Percentiles rank a stretch among this genome's conserved stretches.
phyloP scores from a whole-genome alignment of 345 rosid species.

The Trapa incisa region DNA sequence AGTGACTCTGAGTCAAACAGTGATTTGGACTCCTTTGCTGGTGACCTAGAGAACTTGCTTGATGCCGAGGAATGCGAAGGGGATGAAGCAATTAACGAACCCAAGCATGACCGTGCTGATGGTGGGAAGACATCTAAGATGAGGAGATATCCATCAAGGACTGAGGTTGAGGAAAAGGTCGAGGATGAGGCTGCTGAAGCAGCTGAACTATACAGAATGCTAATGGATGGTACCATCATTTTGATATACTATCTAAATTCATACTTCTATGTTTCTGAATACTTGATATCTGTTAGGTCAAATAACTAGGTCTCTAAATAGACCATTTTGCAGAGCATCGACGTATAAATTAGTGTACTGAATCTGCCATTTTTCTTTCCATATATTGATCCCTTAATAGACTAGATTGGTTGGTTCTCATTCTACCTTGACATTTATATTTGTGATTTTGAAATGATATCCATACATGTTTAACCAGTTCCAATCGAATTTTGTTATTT shows the following conservation, averaged over 20 bases:
- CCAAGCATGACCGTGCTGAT: constrained; percentile 58
- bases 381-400: not conserved
- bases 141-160: constrained; percentile 67
- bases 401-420: not conserved
- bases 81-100: constrained; percentile 45
- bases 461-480: not conserved
- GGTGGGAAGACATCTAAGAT: constrained; percentile 86
- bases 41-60: constrained; percentile 92
- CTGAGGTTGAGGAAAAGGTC: constrained; percentile 79
- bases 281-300: not conserved
- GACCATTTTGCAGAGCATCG: not conserved
- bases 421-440: not conserved
- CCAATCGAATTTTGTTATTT: not conserved
- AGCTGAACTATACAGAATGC: constrained; percentile 76
- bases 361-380: not conserved
- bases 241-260: not conserved
- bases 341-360: not conserved
- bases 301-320: not conserved
- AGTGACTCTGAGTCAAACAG: constrained; percentile 92
- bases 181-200: constrained; percentile 98
- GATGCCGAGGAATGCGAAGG: constrained; percentile 95
- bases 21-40: constrained; percentile 98
- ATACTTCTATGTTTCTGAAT: not conserved
- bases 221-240: constrained; percentile 70
- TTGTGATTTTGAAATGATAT: not conserved